These are phyloP conservation scores for Cutaneotrichosporon dermatis DNA, from an alignment of 1,284 basidiomycete species.

Conservation along the genomic window DNA sequence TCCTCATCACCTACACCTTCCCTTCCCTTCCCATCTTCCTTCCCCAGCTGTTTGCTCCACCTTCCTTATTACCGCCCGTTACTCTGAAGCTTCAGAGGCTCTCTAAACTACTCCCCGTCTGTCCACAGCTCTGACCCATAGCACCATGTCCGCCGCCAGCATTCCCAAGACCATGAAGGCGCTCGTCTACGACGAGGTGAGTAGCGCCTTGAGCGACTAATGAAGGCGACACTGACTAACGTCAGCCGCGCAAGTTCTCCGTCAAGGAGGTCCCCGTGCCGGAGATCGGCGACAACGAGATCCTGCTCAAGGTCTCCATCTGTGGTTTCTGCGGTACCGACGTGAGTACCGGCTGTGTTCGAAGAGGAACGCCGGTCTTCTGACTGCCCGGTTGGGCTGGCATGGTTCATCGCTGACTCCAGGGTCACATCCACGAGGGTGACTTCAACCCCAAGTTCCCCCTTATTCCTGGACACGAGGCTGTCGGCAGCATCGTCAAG, in stretches of 20 bases:
- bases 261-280: constrained; percentile 63
- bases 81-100: too few species aligned
- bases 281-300: constrained; percentile 59
- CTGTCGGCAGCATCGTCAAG: constrained; percentile 63
- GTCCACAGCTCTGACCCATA: background rate
- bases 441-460: constrained; percentile 75
- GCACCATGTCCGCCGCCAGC: background rate
- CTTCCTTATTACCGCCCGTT: background rate
- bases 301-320: constrained; percentile 60
- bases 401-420: constrained; percentile 1
- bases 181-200: constrained; percentile 40
- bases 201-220: constrained; percentile 9
- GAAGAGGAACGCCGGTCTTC: background rate
- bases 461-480: constrained; percentile 76
- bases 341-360: constrained; percentile 34
- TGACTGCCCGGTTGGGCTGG: background rate
- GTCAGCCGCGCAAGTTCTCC: constrained; percentile 60
- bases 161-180: constrained; percentile 37
- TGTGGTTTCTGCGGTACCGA: constrained; percentile 71
- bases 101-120: background rate
- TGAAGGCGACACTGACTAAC: background rate
- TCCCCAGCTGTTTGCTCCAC: background rate
- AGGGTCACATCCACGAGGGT: constrained; percentile 64
- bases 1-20: background rate
- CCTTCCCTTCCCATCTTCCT: too few species aligned